Percentiles rank a stretch among this genome's conserved stretches.
Evolutionary conservation across 768 basidiomycete species (phyloP).

Genomic region (Lactarius hatsudake): DNA sequence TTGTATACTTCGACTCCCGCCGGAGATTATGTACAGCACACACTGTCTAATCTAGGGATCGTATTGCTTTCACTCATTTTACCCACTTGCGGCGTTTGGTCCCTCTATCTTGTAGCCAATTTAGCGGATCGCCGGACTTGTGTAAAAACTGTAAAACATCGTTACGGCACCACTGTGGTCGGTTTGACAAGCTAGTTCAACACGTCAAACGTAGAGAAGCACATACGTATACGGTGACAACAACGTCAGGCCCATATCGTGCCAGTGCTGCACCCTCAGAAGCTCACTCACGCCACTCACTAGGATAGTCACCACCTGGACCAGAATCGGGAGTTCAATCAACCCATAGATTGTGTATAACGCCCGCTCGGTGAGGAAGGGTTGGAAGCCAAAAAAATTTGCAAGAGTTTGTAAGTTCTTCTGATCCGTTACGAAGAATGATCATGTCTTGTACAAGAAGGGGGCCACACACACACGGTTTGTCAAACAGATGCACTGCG

Average conservation of each 20-base stretch:
- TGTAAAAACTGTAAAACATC: neutral
- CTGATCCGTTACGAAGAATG: too few relatives aligned
- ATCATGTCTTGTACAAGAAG: too few relatives aligned
- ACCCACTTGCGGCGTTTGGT: too few relatives aligned
- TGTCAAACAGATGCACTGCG: neutral
- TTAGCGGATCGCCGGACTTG: neutral
- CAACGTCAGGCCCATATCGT: neutral
- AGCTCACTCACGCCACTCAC: neutral
- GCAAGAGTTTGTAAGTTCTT: neutral
- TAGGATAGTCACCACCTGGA: neutral
- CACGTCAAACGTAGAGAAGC: neutral
- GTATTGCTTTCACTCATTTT: neutral
- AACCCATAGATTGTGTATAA: neutral
- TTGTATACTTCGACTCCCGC: conserved; percentile 6
- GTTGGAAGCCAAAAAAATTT: neutral
- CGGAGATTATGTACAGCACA: conserved; percentile 1
- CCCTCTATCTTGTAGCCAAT: neutral
- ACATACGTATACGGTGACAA: neutral
- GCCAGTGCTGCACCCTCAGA: neutral
- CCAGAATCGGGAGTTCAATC: neutral
- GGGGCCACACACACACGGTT: neutral
- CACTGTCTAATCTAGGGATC: conserved; percentile 5
- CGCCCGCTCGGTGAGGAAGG: neutral
- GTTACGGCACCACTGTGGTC: neutral
- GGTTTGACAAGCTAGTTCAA: neutral